A percentile compares a stretch with the other conserved stretches of the same genome.
These are phyloP conservation scores for Cantharellus cinnabarinus DNA, from an alignment of 768 basidiomycete genomes.

Conservation along the genomic window DNA sequence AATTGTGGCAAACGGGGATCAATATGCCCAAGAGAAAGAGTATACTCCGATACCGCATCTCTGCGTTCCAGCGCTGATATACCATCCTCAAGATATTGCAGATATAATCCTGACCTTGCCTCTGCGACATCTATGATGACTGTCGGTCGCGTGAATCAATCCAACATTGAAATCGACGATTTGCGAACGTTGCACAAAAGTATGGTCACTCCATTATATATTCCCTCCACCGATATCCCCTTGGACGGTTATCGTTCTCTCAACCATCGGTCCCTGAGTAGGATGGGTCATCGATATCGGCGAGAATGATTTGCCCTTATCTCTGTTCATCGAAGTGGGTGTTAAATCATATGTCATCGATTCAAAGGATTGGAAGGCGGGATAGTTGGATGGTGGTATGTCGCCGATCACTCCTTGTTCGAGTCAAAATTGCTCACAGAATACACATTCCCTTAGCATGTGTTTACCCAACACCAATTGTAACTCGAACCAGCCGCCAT, in stretches of 20 bases:
- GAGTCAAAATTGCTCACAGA: neutral
- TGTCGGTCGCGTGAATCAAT: neutral
- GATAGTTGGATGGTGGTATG: neutral
- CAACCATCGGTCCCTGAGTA: conserved; percentile 4
- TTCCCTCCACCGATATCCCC: conserved; percentile 5
- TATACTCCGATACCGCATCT: neutral
- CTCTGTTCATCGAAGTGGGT: neutral
- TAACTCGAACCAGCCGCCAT: too few relatives aligned
- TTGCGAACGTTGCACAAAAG: neutral
- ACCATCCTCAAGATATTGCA: neutral
- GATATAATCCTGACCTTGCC: conserved; percentile 2
- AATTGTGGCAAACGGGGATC: neutral
- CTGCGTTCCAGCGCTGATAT: neutral
- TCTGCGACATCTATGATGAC: conserved; percentile 1
- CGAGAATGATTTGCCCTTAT: neutral
- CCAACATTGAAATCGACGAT: neutral
- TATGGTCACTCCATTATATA: conserved; percentile 6
- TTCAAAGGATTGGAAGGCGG: neutral
- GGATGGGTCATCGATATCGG: conserved; percentile 5
- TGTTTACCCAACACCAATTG: too few relatives aligned
- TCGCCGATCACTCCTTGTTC: neutral
- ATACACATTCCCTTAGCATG: neutral
- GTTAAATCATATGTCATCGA: neutral
- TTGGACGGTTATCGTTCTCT: conserved; percentile 5
- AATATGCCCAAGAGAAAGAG: neutral